These are phyloP conservation scores for Exobasidium rhododendri DNA, from an alignment of 1,284 basidiomycete species.

Conservation along the genomic window DNA sequence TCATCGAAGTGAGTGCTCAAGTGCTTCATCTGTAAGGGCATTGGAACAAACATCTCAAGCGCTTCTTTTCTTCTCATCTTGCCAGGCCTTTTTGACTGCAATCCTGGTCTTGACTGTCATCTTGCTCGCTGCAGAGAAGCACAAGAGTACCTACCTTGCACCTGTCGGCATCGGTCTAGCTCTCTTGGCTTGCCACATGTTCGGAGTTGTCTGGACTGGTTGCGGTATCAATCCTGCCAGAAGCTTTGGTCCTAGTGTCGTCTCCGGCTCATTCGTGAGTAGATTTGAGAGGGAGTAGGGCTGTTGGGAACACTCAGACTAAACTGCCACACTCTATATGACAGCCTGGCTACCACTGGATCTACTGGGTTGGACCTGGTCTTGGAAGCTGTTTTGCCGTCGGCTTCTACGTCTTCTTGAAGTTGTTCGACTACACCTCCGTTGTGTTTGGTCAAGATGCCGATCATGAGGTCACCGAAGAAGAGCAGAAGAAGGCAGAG, in stretches of 20 bases:
- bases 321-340: too few species aligned
- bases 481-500: background rate
- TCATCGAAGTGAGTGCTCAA: too few species aligned
- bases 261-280: constrained; percentile 9
- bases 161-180: constrained; percentile 43
- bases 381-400: constrained; percentile 15
- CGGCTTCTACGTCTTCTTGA: constrained; percentile 17
- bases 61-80: background rate
- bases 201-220: constrained; percentile 24
- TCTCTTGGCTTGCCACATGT: constrained; percentile 32
- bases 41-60: background rate
- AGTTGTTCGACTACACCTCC: constrained; percentile 20
- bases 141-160: constrained; percentile 52
- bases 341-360: constrained; percentile 12
- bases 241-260: constrained; percentile 13
- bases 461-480: constrained; percentile 1
- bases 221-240: constrained; percentile 21
- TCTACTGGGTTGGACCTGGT: constrained; percentile 19
- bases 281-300: background rate
- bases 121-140: constrained; percentile 59
- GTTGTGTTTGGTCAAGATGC: constrained; percentile 19
- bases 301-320: too few species aligned
- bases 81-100: constrained; percentile 56
- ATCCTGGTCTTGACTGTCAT: constrained; percentile 56
- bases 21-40: constrained; percentile 19